Evolutionary conservation across 768 basidiomycete species (phyloP), one percentile per base, ranked within the genome.

Genomic region (Neoboletus subvelutipes): DNA sequence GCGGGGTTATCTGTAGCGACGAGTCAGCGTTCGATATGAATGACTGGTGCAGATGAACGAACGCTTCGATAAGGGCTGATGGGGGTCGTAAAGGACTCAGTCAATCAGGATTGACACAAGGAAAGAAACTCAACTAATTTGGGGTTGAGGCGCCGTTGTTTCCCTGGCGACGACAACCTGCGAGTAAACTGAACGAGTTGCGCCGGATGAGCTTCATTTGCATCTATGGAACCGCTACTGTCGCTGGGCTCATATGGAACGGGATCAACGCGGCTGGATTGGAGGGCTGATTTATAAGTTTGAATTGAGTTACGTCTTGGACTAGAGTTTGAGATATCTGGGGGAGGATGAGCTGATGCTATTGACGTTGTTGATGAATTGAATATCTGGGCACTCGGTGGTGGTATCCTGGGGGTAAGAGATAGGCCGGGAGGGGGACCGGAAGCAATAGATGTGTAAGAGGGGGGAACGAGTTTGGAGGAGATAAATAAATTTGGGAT

Each of bases 61-160:
- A 86, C 85, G 84, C 67, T 85, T 86, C 47, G 81, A 83, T 59
- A 86, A 76, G 56, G 79, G 73, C 84, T 85, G 65, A 52, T 50
- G 37, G 52, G 47, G 43, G 26, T 42, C 20, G 42, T 17, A 40
- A 60, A 62, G 65, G 56, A 49, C 54, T 68, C 58, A 37, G 62
- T 63, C 37, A 65, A 56, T 61, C 55, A 41, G 53, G 15, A 41
- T 49, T 62, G 36, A 50, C 42, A 22, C 20, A 52, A 60, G 57
- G 42, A 37, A 5, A 55, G 43, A 28, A 7, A 72, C 75, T 72
- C 73, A 76, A 85, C 84, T 63, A 84, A 66, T 65, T 77, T 78
- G 45, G 84, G 79, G 71, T 81, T 80, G 61, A 82, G 64, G 56
- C 75, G 78, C 64, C 82, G 71, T 24, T 50, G 67, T 63, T 37